These are phyloP conservation scores for Pichia kluyveri DNA, from an alignment of 805 yeast genomes.

Conservation along the genomic window DNA sequence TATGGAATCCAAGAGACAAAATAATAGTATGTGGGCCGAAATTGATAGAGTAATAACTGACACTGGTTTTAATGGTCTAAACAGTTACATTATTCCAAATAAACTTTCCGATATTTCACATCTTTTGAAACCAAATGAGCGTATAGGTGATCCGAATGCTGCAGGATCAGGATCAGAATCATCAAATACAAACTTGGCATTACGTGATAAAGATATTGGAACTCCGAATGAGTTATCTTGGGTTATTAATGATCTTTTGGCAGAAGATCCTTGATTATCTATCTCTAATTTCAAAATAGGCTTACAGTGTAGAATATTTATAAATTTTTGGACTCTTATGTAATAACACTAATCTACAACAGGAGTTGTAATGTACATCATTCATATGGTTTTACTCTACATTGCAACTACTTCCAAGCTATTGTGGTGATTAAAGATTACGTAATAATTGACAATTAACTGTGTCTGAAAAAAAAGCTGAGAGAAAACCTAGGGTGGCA, in stretches of 20 bases:
- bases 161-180: background rate
- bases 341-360: no score
- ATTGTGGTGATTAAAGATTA: no score
- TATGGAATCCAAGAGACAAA: background rate
- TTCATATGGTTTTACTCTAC: no score
- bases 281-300: no score
- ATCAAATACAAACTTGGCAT: slow-evolving; percentile 12
- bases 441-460: no score
- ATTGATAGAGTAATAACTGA: slow-evolving; percentile 1
- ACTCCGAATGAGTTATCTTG: slow-evolving; percentile 62
- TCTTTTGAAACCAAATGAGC: slow-evolving; percentile 16
- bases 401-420: no score
- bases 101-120: slow-evolving; percentile 22
- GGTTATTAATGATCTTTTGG: slow-evolving; percentile 57
- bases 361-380: no score
- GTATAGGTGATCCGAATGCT: background rate
- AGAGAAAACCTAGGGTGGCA: no score
- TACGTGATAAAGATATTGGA: slow-evolving; percentile 21
- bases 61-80: background rate
- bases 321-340: no score
- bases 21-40: background rate
- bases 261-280: slow-evolving; percentile 8
- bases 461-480: no score
- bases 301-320: no score
- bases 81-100: slow-evolving; percentile 6